These are phyloP conservation scores for Pyrenochaeta sp. DNA, from an alignment of 2,329 filamentous ascomycete genomes.

Conservation along the genomic window DNA sequence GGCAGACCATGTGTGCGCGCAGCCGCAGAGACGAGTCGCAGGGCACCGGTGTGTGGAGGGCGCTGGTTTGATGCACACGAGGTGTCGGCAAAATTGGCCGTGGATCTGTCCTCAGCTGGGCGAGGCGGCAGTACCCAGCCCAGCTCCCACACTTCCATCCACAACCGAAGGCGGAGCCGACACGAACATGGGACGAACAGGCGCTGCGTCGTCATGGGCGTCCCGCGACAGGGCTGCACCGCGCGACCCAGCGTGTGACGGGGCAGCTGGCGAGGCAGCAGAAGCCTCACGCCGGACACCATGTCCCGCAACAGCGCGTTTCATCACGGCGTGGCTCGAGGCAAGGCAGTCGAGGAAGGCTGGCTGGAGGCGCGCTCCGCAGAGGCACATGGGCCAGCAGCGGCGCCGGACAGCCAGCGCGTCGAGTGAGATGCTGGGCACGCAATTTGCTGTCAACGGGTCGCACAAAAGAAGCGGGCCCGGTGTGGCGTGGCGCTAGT, in stretches of 20 bases:
- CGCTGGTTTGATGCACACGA: not conserved
- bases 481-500: conserved; percentile 18
- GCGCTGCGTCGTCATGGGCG: conserved; percentile 24
- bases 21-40: not conserved
- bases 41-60: not conserved
- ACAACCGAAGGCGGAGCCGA: conserved; percentile 26
- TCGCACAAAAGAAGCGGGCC: conserved; percentile 14
- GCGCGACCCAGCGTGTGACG: conserved; percentile 14
- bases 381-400: conserved; percentile 1
- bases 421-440: conserved; percentile 17
- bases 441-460: conserved; percentile 28
- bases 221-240: conserved; percentile 7
- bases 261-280: too few species aligned
- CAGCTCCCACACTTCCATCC: conserved; percentile 12
- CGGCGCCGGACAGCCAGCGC: conserved; percentile 10
- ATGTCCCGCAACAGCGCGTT: too few species aligned
- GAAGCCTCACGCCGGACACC: too few species aligned
- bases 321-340: not conserved
- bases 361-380: conserved; percentile 5
- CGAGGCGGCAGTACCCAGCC: conserved; percentile 20
- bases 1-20: not conserved
- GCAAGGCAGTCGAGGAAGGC: conserved; percentile 11
- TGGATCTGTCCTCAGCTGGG: conserved; percentile 23
- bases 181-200: conserved; percentile 32
- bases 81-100: not conserved